These are phyloP conservation scores for Ciborinia camelliae DNA, from an alignment of 2,329 filamentous ascomycete species.

Conservation along the genomic window DNA sequence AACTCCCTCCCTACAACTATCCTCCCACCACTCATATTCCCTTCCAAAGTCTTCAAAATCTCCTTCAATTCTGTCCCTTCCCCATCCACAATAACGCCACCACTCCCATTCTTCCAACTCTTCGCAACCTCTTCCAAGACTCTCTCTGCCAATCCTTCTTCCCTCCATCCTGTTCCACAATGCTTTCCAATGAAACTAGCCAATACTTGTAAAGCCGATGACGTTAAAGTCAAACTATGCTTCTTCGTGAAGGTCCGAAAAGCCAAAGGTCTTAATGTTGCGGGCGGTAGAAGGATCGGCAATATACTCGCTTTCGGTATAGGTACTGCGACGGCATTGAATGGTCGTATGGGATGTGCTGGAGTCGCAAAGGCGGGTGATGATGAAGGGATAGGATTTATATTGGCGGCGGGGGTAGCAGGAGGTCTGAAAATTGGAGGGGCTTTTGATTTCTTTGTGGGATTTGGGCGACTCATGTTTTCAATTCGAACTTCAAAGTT, in stretches of 20 bases:
- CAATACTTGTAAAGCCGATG: slow-evolving; percentile 77
- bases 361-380: slow-evolving; percentile 90
- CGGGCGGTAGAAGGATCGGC: slow-evolving; percentile 83
- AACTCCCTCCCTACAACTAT: slow-evolving; percentile 55
- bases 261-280: slow-evolving; percentile 82
- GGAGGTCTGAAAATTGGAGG: slow-evolving; percentile 34
- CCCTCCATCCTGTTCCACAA: slow-evolving; percentile 94
- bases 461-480: slow-evolving; percentile 32
- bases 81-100: slow-evolving; percentile 88
- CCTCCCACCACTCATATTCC: slow-evolving; percentile 83
- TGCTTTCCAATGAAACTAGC: slow-evolving; percentile 88
- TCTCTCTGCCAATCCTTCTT: slow-evolving; percentile 88
- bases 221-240: slow-evolving; percentile 88
- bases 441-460: slow-evolving; percentile 29
- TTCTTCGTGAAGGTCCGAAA: slow-evolving; percentile 98
- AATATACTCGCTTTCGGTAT: slow-evolving; percentile 53
- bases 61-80: slow-evolving; percentile 70
- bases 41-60: slow-evolving; percentile 80
- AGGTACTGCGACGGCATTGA: slow-evolving; percentile 38
- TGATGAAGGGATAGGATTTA: slow-evolving; percentile 73
- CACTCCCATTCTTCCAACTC: slow-evolving; percentile 85
- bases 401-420: slow-evolving; percentile 28
- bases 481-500: neutral
- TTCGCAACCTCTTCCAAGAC: slow-evolving; percentile 89
- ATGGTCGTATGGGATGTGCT: slow-evolving; percentile 69